phyloP scores from a whole-genome alignment of 768 basidiomycete genomes.

The Mycena galericulata region DNA sequence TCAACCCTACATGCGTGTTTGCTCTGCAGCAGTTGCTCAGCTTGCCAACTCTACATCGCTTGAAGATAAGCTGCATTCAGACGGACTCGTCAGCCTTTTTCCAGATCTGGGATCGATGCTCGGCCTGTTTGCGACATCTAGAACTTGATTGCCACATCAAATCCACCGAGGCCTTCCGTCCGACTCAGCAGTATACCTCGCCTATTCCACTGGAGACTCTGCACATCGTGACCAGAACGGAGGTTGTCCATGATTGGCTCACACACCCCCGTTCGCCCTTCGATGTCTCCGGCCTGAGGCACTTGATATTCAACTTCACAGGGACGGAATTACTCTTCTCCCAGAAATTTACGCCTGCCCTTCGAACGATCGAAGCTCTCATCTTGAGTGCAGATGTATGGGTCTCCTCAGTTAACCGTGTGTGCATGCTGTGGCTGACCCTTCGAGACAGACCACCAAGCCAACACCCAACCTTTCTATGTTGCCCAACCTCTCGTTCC shows the following conservation, averaged over 20 bases:
- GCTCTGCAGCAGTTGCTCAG: too few species aligned
- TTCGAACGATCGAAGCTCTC: background rate
- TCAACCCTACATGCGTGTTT: background rate
- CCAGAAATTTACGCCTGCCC: background rate
- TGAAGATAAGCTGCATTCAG: background rate
- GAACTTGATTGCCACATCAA: background rate
- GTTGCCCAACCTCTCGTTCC: background rate
- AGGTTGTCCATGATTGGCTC: conserved; percentile 1
- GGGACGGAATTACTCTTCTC: background rate
- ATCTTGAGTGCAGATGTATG: background rate
- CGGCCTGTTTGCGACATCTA: background rate
- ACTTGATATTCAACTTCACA: background rate
- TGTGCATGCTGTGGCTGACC: conserved; percentile 1
- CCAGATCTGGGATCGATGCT: background rate
- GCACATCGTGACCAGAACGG: background rate
- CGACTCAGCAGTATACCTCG: background rate
- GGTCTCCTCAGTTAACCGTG: background rate
- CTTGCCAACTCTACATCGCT: conserved; percentile 1
- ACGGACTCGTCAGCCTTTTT: background rate
- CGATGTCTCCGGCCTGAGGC: background rate
- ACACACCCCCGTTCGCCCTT: conserved; percentile 1
- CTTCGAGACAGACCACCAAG: background rate
- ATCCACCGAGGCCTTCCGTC: background rate
- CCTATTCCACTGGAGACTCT: conserved; percentile 1
- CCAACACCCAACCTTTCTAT: background rate